Percentiles rank a stretch among this genome's conserved stretches.
These are phyloP conservation scores for Leishmania turanica DNA, from an alignment of 208 protist genomes.

Conservation along the genomic window DNA sequence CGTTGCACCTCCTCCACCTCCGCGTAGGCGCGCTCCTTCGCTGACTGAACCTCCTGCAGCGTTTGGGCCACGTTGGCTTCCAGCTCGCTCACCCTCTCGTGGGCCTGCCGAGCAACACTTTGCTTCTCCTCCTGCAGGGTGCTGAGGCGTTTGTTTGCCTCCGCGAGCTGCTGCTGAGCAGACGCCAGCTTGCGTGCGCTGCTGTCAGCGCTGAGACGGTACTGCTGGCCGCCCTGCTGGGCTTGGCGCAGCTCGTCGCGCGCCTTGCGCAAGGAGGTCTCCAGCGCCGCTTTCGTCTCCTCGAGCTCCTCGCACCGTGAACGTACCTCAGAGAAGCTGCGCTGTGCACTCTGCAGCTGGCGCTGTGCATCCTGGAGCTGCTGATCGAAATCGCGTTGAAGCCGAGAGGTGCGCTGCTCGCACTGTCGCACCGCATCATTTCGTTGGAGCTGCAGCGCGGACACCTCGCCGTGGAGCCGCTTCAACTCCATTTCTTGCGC, in stretches of 20 bases:
- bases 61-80: slow-evolving; percentile 35
- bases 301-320: slow-evolving; percentile 35
- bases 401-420: slow-evolving; percentile 59
- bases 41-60: slow-evolving; percentile 34
- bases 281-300: slow-evolving; percentile 14
- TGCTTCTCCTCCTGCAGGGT: slow-evolving; percentile 27
- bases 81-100: slow-evolving; percentile 26
- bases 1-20: slow-evolving; percentile 41
- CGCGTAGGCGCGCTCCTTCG: slow-evolving; percentile 30
- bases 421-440: slow-evolving; percentile 73
- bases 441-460: slow-evolving; percentile 60
- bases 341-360: slow-evolving; percentile 37
- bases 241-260: slow-evolving; percentile 30
- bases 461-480: slow-evolving; percentile 69
- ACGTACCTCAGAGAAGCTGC: slow-evolving; percentile 23
- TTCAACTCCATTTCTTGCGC: slow-evolving; percentile 80
- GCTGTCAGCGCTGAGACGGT: slow-evolving; percentile 20
- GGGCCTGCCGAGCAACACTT: slow-evolving; percentile 18
- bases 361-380: slow-evolving; percentile 36
- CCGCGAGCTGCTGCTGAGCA: slow-evolving; percentile 36
- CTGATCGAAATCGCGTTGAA: slow-evolving; percentile 57
- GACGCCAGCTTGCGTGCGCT: slow-evolving; percentile 19
- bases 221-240: slow-evolving; percentile 33
- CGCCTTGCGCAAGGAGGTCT: slow-evolving; percentile 17
- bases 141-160: slow-evolving; percentile 11